Base-by-base conservation (phyloP, 805 yeast genomes). In the Zygotorulaspora sp. region DNA sequence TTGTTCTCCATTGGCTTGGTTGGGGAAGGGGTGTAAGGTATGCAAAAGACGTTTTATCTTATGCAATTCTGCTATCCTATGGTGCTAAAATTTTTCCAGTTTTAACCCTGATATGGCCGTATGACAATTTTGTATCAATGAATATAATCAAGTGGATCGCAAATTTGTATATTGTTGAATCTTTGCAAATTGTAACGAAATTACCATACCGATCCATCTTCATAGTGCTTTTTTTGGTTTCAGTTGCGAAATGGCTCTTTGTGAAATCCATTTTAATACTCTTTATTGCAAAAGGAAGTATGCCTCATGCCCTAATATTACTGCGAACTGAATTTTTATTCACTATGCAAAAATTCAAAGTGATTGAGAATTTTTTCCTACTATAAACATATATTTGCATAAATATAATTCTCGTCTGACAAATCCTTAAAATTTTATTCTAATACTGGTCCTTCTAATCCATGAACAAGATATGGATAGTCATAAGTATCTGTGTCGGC, bases 31-130 rank as follows among this genome's bases (percentile, higher is more conserved):
- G 49, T 26, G 36, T 53, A 11, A 43, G 41, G 34, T 44, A 45
- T 15, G 48, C 53, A n/a, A 50, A 32, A 23, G 40, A 28, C 47
- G 60, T 35, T 56, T 58, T 89, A 12, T 71, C 87, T 1, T 71
- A 80, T 7, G 82, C 95, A 0, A 70, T 88, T 1, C 56, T 89
- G 30, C 71, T 88, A 5, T 80, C 97, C 0, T 78, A 86, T 30
- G 77, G 85, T 1, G 80, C 90, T 26, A 86, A 83, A 54, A 67
- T 90, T 15, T 80, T 90, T 45, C 98, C 98, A 0, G 82, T 92
- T 13, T 69, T 92, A 22, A 90, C 90, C 89, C 68, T 92, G 21
- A 90, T 92, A 23, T 92, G 99, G 99, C 92, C 95, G 0, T 92
- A 92, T 54, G 96, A 92, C 55, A 75, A 83, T n/a, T 69, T 81